Conservation (phyloP, 2,329 filamentous ascomycete genomes). For the Chaetomium sp. region DNA sequence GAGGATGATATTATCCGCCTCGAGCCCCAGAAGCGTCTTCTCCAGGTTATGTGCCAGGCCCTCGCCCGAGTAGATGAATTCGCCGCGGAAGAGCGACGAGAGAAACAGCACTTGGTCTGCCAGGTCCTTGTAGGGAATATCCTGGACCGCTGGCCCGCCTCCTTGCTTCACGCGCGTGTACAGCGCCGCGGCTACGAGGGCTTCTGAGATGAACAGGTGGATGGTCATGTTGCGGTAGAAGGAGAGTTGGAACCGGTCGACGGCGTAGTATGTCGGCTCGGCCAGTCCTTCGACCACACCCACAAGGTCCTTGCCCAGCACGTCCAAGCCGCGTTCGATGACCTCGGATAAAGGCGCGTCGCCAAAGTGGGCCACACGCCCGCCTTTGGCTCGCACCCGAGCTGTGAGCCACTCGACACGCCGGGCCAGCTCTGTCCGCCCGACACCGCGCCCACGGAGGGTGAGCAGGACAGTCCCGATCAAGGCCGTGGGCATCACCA, state of each 20-base stretch:
- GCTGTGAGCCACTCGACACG: conserved; percentile 85
- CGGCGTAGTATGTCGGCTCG: conserved; percentile 89
- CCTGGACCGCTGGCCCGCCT: conserved; percentile 74
- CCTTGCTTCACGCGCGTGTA: conserved; percentile 88
- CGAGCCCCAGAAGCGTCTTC: conserved; percentile 69
- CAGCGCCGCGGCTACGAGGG: conserved; percentile 81
- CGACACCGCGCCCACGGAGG: conserved; percentile 83
- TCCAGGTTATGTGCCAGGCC: conserved; percentile 75
- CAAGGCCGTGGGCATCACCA: conserved; percentile 95
- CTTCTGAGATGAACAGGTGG: conserved; percentile 91
- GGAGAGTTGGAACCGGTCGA: conserved; percentile 92
- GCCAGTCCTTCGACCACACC: conserved; percentile 71
- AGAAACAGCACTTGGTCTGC: conserved; percentile 79
- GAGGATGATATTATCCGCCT: conserved; percentile 69
- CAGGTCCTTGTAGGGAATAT: conserved; percentile 68
- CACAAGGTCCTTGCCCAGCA: conserved; percentile 83
- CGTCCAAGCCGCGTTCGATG: conserved; percentile 82
- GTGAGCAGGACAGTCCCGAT: conserved; percentile 92
- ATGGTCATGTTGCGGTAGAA: conserved; percentile 99
- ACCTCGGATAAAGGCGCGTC: conserved; percentile 72
- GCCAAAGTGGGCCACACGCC: conserved; percentile 89
- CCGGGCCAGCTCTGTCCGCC: conserved; percentile 75
- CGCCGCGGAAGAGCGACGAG: conserved; percentile 86
- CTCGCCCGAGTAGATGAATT: conserved; percentile 93
- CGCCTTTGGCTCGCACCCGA: conserved; percentile 77